Base-by-base conservation (phyloP, 331 rosid genomes). In the Stylosanthes scabra region DNA sequence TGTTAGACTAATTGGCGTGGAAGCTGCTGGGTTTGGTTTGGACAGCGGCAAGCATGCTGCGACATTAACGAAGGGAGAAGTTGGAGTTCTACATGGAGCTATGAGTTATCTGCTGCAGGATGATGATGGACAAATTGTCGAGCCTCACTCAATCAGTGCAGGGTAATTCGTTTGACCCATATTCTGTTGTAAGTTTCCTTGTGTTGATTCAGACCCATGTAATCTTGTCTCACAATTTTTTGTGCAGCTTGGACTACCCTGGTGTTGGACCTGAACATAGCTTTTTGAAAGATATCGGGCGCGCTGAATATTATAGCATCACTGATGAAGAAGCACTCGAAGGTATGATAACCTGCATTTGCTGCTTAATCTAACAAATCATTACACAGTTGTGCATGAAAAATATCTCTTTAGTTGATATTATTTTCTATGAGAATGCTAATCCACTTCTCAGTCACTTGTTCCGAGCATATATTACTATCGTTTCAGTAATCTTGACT, bases 241-340 rank as follows among this genome's bases (percentile, higher is more conserved):
- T 14, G 42, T 80, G 67, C 80, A 94, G 99, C 66, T 85, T 94
- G 97, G 97, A 94, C 83, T 94, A 94, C 88, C 99, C 99, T 45
- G 99, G 99, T 66, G 99, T 94, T 72, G 99, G 99, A 68, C 99
- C 97, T 4, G 99, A 94, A 84, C 97, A 94, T 45, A 94, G 99
- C 72, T 94, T 78, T 74, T 83, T 91, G 80, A 94, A 94, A 81
- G 99, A 94, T 71, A 4, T 54, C 7, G 86, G 90, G 8, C 99
- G 99, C 10, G 99, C 96, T 41, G 99, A 94, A 68, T 94, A 94
- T 72, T 45, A 86, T 64, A 75, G 95, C 47, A 60, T 94, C 76
- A 91, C 93, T 0, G 99, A 94, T 72, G 96, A 87, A 20, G 99
- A 94, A 88, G 97, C 99, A 50, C 81, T 94, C 40, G 97, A 94